Base-by-base conservation (phyloP, 441 rosid genomes). In the Populus hybrid region DNA sequence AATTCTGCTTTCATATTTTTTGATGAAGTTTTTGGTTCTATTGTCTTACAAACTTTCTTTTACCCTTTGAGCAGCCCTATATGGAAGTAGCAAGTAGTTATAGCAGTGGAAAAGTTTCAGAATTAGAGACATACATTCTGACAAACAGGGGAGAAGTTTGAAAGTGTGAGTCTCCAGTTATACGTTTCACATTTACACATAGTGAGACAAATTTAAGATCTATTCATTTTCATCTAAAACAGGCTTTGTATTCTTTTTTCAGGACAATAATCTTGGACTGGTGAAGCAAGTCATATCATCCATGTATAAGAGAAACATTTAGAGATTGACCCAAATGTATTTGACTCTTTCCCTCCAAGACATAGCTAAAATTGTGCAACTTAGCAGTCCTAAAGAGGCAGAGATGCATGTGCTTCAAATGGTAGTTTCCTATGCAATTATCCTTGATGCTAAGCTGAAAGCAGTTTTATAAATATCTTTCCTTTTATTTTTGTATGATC, bases 331-430 rank as follows among this genome's bases (percentile, higher is more conserved):
- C 30, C 98, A 96, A n/a, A n/a, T n/a, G n/a, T n/a, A n/a, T n/a
- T n/a, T n/a, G n/a, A n/a, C 99, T 74, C 89, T 96, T 74, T 94
- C 99, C 57, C 97, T 94, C 74, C 90, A 96, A 90, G 99, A 94
- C 76, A 94, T 92, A 81, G 98, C 98, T 74, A 88, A 84, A 28
- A 28, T 28, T 34, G 97, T 96, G 84, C 92, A 91, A 79, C 86
- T 96, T 75, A 87, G 74, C 75, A 64, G 24, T 24, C 24, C 24
- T 24, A 24, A 24, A 24, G 24, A 24, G 24, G 24, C 24, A 24
- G 24, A 24, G 24, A 24, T 24, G 24, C 24, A 24, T 24, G 24
- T 24, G 24, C 24, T 24, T 24, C 24, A 24, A 24, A 24, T 24
- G 24, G 24, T 24, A 24, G 24, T 24, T 24, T 24, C 24, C 24